These are phyloP conservation scores for Pleurotus giganteus DNA, from an alignment of 768 basidiomycete genomes.

Conservation along the genomic window DNA sequence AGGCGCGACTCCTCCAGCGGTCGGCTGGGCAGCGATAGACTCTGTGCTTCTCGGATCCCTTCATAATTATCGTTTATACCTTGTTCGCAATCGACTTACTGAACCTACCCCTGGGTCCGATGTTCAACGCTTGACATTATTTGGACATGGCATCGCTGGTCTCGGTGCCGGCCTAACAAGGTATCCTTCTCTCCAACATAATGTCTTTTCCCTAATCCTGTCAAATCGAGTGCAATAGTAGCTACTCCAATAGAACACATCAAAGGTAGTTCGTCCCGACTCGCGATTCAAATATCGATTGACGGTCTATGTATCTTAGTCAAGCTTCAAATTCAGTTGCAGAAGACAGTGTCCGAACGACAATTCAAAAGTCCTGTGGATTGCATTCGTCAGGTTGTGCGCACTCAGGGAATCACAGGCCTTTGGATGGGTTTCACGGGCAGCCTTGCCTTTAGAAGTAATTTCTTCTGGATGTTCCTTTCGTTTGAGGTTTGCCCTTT, in stretches of 20 bases:
- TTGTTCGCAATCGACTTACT: constrained; percentile 49
- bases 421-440: constrained; percentile 78
- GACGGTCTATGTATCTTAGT: constrained; percentile 31
- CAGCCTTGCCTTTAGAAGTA: constrained; percentile 67
- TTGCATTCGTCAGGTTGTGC: constrained; percentile 61
- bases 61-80: constrained; percentile 69
- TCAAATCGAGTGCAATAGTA: constrained; percentile 49
- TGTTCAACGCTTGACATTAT: constrained; percentile 51
- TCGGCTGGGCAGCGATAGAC: constrained; percentile 74
- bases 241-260: constrained; percentile 79
- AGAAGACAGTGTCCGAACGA: constrained; percentile 47
- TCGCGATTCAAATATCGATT: not conserved
- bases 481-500: constrained; percentile 52
- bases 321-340: constrained; percentile 66
- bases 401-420: constrained; percentile 58
- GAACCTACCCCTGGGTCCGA: constrained; percentile 46
- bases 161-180: constrained; percentile 70
- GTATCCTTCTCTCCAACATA: constrained; percentile 28
- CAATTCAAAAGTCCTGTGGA: constrained; percentile 67
- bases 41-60: constrained; percentile 67
- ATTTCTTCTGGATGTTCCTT: constrained; percentile 81
- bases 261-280: constrained; percentile 46
- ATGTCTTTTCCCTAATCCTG: constrained; percentile 11
- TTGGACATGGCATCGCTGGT: constrained; percentile 66
- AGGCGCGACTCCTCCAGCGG: constrained; percentile 68